A percentile compares a stretch with the other conserved stretches of the same genome.
Evolutionary conservation across 2,329 filamentous ascomycete genomes (phyloP).

Genomic region (Colletotrichum viniferum): DNA sequence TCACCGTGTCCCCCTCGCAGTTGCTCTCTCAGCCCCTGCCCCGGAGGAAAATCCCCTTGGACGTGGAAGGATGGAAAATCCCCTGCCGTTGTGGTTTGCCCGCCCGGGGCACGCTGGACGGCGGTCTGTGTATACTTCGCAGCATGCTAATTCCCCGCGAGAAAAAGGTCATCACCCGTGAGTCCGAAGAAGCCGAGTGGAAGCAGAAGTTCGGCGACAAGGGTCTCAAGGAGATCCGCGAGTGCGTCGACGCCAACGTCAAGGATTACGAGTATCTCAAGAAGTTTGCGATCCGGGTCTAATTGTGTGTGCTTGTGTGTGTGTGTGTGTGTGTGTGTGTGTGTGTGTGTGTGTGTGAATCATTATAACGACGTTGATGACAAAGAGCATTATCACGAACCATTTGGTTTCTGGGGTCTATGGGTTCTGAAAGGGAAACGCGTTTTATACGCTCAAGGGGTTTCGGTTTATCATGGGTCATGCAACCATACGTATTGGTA

Average conservation of each 20-base stretch:
- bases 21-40: background rate
- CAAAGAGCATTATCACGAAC: background rate
- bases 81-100: constrained; percentile 5
- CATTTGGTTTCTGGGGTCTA: background rate
- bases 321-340: background rate
- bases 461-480: constrained; percentile 11
- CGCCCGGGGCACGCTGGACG: background rate
- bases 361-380: constrained; percentile 16
- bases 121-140: background rate
- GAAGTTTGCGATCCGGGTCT: constrained; percentile 72
- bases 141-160: constrained; percentile 24
- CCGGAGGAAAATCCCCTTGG: background rate
- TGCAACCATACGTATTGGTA: constrained; percentile 19
- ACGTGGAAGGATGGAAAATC: background rate
- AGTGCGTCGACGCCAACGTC: constrained; percentile 74
- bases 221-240: constrained; percentile 70
- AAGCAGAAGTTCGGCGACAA: constrained; percentile 74
- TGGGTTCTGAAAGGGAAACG: background rate
- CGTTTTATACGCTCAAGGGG: background rate
- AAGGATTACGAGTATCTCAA: constrained; percentile 82
- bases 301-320: constrained; percentile 16
- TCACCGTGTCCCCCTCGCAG: constrained; percentile 18
- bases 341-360: background rate
- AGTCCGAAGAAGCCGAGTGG: constrained; percentile 75
- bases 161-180: constrained; percentile 66